These are phyloP conservation scores for Earliella scabrosa DNA, from an alignment of 1,284 basidiomycete genomes.

Conservation along the genomic window DNA sequence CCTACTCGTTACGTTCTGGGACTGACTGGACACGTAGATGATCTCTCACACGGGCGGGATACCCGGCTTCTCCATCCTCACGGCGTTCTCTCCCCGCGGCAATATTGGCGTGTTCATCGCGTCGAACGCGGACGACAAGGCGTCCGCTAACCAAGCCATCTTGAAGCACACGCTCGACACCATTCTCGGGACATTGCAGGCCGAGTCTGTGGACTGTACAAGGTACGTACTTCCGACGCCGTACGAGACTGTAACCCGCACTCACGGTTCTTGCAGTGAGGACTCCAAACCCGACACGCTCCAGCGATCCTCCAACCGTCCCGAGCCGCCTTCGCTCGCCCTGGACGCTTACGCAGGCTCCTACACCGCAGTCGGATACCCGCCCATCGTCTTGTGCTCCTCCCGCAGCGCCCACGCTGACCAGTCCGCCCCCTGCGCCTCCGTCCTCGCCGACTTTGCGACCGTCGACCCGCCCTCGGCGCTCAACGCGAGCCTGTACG, in stretches of 20 bases:
- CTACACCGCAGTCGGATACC: constrained; percentile 6
- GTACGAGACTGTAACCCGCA: too few relatives aligned
- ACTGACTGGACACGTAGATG: constrained; percentile 11
- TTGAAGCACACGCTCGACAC: constrained; percentile 17
- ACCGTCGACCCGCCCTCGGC: background rate
- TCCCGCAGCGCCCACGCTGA: too few relatives aligned
- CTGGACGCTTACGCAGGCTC: constrained; percentile 1
- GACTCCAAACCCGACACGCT: too few relatives aligned
- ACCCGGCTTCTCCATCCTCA: constrained; percentile 43
- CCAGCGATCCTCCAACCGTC: background rate
- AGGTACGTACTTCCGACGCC: too few relatives aligned
- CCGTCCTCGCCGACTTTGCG: background rate
- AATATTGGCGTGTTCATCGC: constrained; percentile 45
- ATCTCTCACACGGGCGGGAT: constrained; percentile 28
- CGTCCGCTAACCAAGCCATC: constrained; percentile 33
- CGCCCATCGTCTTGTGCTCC: constrained; percentile 3
- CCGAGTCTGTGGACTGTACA: background rate
- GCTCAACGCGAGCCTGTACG: constrained; percentile 17
- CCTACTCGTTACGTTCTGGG: background rate
- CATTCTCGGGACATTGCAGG: constrained; percentile 13
- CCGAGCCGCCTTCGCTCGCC: constrained; percentile 1
- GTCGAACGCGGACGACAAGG: constrained; percentile 43
- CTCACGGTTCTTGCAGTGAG: background rate
- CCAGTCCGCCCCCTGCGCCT: background rate
- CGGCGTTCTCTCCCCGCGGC: constrained; percentile 33